Base-by-base conservation (phyloP, 1,284 basidiomycete species). In the Taiwanofungus camphoratus region DNA sequence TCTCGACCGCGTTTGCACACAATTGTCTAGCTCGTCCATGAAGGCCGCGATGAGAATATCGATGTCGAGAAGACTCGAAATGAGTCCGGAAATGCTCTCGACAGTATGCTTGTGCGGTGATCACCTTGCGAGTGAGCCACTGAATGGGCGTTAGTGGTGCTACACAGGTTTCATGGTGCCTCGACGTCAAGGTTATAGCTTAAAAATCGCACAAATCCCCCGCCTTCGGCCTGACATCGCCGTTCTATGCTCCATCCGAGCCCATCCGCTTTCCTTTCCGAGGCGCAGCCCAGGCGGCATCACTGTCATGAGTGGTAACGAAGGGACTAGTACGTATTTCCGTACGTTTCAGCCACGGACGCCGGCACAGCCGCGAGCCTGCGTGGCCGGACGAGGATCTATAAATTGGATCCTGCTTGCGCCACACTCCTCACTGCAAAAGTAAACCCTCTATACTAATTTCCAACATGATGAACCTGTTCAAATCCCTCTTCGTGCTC, bases 401-500 rank as follows among this genome's bases (percentile, higher is more conserved):
- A 45, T 45, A 45, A 34, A 35, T 15, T 4, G 30, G 23, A 15
- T n/a, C 37, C 27, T 16, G 5, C 26, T 8, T 20, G 30, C n/a
- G 5, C 43, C 40, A 15, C 27, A 29, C 38, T 16, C 19, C 43
- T 27, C 9, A 11, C 4, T 23, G 35, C 8, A 36, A 15, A 23
- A 5, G 12, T 5, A 15, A 23, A 32, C n/a, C 18, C 8, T 16
- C 26, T 20, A 33, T 27, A 33, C 40, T 29, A 31, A n/a, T 33
- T 33, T n/a, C 26, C 26, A 42, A 2, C 16, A 46, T 46, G 45
- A 38, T 46, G 27, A 18, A 37, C 21, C 41, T 34, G 11, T 42
- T 59, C 47, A 51, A 53, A 38, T 52, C 44, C 26, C 24, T 58
- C 48, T 8, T 51, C 40, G 43, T 50, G 32, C 36, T 54, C 29